phyloP scores from a whole-genome alignment of 257 asterid genomes.

The Penstemon newberryi region DNA sequence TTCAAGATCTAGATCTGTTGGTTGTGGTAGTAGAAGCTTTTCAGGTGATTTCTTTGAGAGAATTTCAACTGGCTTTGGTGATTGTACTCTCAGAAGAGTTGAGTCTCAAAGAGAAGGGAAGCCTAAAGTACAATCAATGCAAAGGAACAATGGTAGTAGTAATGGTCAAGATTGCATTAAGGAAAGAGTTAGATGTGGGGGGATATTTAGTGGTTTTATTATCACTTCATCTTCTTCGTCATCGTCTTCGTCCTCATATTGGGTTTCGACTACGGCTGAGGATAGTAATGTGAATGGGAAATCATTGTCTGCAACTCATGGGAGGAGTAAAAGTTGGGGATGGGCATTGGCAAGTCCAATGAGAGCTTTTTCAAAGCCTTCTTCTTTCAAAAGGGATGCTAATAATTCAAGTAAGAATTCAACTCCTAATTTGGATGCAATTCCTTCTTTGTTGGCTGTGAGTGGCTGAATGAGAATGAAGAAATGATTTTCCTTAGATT shows the following conservation, averaged over 20 bases:
- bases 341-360: conserved; percentile 99
- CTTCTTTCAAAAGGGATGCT: conserved; percentile 52
- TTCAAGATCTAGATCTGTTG: conserved; percentile 96
- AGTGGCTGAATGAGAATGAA: conserved; percentile 49
- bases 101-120: conserved; percentile 98
- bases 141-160: conserved; percentile 32
- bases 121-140: conserved; percentile 44
- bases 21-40: conserved; percentile 97
- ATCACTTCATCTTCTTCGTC: conserved; percentile 75
- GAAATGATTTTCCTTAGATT: conserved; percentile 1
- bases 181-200: conserved; percentile 90
- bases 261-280: conserved; percentile 58
- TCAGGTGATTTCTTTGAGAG: conserved; percentile 95
- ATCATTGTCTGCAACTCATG: conserved; percentile 46
- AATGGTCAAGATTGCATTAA: conserved; percentile 70
- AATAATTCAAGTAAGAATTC: conserved; percentile 47
- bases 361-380: conserved; percentile 78
- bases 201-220: conserved; percentile 87
- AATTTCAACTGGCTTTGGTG: conserved; percentile 96
- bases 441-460: conserved; percentile 80
- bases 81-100: conserved; percentile 85
- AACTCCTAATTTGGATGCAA: conserved; percentile 74
- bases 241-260: conserved; percentile 67
- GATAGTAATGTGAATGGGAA: conserved; percentile 49
- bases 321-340: conserved; percentile 92